Base-by-base conservation (phyloP, 176 grass and related monocot species). In the Areca catechu region DNA sequence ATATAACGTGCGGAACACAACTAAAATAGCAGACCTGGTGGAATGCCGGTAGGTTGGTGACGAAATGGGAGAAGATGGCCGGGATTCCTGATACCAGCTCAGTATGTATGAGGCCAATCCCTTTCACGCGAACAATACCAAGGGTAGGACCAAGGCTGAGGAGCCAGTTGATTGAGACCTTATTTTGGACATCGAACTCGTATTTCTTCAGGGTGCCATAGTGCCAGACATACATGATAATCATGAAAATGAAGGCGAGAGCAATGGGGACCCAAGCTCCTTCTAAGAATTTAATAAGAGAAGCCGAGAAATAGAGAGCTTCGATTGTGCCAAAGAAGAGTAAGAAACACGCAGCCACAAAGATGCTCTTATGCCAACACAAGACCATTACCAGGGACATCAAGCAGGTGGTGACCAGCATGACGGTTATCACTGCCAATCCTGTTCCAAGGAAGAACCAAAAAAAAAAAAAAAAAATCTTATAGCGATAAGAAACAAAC, bases 361-460 rank as follows among this genome's bases (percentile, higher is more conserved):
- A 77, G 49, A 98, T 89, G 66, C 84, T 98, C 81, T 65, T 98
- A n/a, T 79, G 77, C 93, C 93, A 98, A 56, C 86, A 90, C 54
- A 98, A 12, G 47, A 92, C 87, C 60, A 98, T 98, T 82, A 92
- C 93, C 21, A 98, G 56, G 6, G 93, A 98, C 93, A 98, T 98
- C 69, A 98, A 64, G 43, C 87, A 92, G 15, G 93, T 92, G 2
- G 93, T 98, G 16, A 98, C 93, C 59, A 98, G 73, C 93, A 98
- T 98, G 24, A 98, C 93, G 0, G 93, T 98, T 82, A 98, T 92
- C 15, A 98, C 93, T 6, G 93, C 93, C 80, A 97, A 73, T 19
- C 93, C 93, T 97, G 70, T 66, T 71, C 20, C 62, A 16, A 76
- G n/a, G 76, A 56, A 29, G 0, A 14, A 68, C 3, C 2, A 67